These are phyloP conservation scores for Zoysia pacifica DNA, from an alignment of 176 grass and related monocot genomes.

Conservation along the genomic window DNA sequence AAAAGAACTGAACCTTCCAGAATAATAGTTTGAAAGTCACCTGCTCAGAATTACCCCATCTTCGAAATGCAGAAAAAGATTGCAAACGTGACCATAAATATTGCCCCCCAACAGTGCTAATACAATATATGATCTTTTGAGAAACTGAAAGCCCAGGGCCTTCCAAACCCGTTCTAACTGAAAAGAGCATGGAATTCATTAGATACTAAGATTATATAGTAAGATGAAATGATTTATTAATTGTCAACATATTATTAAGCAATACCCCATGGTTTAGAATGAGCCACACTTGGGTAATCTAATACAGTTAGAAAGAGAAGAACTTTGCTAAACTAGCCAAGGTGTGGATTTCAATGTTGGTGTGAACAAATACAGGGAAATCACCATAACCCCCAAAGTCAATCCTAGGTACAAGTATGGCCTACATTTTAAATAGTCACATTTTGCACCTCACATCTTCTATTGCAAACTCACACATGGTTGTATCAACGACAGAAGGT, in stretches of 20 bases:
- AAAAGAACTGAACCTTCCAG: constrained; percentile 29
- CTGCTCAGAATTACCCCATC: constrained; percentile 98
- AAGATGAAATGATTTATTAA: background rate
- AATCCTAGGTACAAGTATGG: background rate
- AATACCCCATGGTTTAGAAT: background rate
- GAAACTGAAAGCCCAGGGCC: constrained; percentile 86
- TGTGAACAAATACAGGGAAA: background rate
- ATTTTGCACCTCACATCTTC: too few relatives aligned
- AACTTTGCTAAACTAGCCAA: background rate
- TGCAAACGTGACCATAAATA: constrained; percentile 86
- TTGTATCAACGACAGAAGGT: too few relatives aligned
- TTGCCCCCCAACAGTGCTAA: constrained; percentile 82
- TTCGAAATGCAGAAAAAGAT: constrained; percentile 87
- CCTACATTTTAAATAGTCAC: background rate
- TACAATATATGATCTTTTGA: constrained; percentile 87
- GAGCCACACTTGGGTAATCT: background rate
- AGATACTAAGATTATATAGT: constrained; percentile 19
- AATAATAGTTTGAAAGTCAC: constrained; percentile 35
- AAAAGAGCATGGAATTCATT: constrained; percentile 31
- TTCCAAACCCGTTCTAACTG: constrained; percentile 94
- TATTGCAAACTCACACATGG: too few relatives aligned
- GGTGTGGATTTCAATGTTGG: background rate
- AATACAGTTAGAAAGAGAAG: background rate
- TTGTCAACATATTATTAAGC: constrained; percentile 2
- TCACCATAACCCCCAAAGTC: background rate